Conservation (phyloP, 495 filamentous ascomycete species). For the Penicillium flavigenum region DNA sequence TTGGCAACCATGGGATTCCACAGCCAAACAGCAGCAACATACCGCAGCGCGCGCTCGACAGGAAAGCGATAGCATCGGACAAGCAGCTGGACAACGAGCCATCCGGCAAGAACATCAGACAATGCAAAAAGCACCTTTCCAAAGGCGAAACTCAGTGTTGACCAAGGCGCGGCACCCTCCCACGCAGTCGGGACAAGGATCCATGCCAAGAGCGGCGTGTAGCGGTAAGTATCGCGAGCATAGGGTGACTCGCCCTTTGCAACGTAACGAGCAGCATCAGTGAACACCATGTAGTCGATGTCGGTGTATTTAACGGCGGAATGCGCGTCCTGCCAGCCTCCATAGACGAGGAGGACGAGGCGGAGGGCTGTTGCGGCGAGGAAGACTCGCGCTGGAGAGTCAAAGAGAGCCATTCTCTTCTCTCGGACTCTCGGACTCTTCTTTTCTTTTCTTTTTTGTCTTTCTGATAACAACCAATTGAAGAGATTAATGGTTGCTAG, state of each 20-base stretch:
- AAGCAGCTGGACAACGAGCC: conserved; percentile 72
- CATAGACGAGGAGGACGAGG: conserved; percentile 72
- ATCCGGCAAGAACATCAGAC: conserved; percentile 82
- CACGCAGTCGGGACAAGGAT: conserved; percentile 78
- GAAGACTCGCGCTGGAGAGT: conserved; percentile 58
- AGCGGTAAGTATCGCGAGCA: conserved; percentile 88
- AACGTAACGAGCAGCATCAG: conserved; percentile 85
- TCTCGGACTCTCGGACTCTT: neutral
- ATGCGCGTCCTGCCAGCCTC: conserved; percentile 84
- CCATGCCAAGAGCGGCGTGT: conserved; percentile 92
- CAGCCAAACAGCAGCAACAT: conserved; percentile 77
- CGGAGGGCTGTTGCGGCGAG: conserved; percentile 67
- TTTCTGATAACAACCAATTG: neutral
- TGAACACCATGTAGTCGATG: conserved; percentile 98
- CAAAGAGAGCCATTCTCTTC: conserved; percentile 38
- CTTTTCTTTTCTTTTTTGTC: neutral
- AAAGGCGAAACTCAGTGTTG: conserved; percentile 58
- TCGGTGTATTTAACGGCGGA: conserved; percentile 96
- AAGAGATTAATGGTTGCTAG: conserved; percentile 2
- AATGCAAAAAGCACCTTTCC: conserved; percentile 86
- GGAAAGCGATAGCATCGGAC: conserved; percentile 43
- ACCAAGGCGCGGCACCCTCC: conserved; percentile 31
- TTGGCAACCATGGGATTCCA: conserved; percentile 97
- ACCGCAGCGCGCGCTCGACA: conserved; percentile 60
- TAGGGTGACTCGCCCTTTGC: conserved; percentile 70